Conservation (phyloP, 2,329 filamentous ascomycete species). For the Rhexocercosporidium sp. region DNA sequence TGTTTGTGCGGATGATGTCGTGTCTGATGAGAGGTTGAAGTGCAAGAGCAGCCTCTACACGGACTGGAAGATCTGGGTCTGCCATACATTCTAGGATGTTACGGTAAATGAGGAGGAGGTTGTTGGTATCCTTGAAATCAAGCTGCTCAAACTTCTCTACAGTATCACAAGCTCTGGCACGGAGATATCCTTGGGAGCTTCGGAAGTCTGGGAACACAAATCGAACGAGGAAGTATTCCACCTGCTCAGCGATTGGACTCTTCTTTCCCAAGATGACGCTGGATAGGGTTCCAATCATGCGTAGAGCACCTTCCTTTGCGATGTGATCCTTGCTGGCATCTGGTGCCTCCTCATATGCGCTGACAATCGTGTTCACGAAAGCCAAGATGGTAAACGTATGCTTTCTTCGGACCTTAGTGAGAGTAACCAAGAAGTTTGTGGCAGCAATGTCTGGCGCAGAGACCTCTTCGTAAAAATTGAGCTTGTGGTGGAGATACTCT, state of each 20-base stretch:
- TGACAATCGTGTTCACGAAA: slow-evolving; percentile 95
- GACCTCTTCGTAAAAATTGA: slow-evolving; percentile 98
- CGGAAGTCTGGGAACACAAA: slow-evolving; percentile 99
- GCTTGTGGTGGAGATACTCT: slow-evolving; percentile 94
- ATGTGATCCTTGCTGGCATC: slow-evolving; percentile 92
- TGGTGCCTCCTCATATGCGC: slow-evolving; percentile 83
- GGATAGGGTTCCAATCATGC: slow-evolving; percentile 96
- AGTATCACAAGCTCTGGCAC: slow-evolving; percentile 93
- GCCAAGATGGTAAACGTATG: slow-evolving; percentile 94
- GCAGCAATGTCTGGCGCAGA: slow-evolving; percentile 94
- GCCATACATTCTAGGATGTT: slow-evolving; percentile 98
- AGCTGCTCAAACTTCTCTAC: slow-evolving; percentile 98
- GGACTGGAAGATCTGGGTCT: slow-evolving; percentile 88
- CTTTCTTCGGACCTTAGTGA: slow-evolving; percentile 93
- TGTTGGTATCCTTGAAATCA: slow-evolving; percentile 95
- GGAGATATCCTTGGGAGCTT: slow-evolving; percentile 88
- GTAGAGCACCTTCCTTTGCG: slow-evolving; percentile 93
- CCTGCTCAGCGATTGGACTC: slow-evolving; percentile 95
- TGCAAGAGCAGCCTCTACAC: slow-evolving; percentile 91
- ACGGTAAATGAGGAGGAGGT: slow-evolving; percentile 93
- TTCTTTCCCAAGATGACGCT: slow-evolving; percentile 97
- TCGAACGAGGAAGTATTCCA: slow-evolving; percentile 97
- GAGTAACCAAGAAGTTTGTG: slow-evolving; percentile 92
- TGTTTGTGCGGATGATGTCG: slow-evolving; percentile 89
- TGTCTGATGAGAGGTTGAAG: slow-evolving; percentile 95